Conservation (phyloP, 345 rosid genomes). For the Brassica nigra region DNA sequence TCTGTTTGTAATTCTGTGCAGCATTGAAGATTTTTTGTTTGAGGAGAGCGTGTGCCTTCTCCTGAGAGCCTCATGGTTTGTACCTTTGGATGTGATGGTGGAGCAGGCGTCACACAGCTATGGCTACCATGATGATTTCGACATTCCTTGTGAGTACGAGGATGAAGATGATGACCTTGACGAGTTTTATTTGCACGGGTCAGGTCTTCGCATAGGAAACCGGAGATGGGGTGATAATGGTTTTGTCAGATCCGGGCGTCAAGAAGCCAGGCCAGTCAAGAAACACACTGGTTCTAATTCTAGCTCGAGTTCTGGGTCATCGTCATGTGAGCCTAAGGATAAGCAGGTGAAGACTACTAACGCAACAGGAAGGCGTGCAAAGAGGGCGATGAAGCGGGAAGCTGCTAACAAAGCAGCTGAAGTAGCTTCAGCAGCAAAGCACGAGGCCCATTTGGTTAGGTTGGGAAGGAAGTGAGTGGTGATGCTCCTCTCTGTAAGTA, state of each 20-base stretch:
- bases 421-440: slow-evolving; percentile 64
- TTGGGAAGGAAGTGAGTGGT: slow-evolving; percentile 42
- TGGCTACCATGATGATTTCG: slow-evolving; percentile 43
- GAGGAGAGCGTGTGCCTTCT: slow-evolving; percentile 95
- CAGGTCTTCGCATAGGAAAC: slow-evolving; percentile 76
- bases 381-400: slow-evolving; percentile 87
- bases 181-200: slow-evolving; percentile 53
- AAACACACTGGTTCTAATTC: slow-evolving; percentile 33
- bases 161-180: slow-evolving; percentile 64
- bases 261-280: slow-evolving; percentile 82
- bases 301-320: slow-evolving; percentile 24
- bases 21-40: slow-evolving; percentile 82
- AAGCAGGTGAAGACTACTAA: slow-evolving; percentile 40
- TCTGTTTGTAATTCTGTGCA: slow-evolving; percentile 35
- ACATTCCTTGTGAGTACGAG: slow-evolving; percentile 46
- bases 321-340: slow-evolving; percentile 57
- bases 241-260: slow-evolving; percentile 82
- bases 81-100: slow-evolving; percentile 56
- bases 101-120: slow-evolving; percentile 45
- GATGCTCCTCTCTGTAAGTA: slow-evolving; percentile 21
- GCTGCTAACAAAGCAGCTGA: slow-evolving; percentile 75
- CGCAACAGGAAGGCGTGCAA: slow-evolving; percentile 78
- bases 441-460: slow-evolving; percentile 47
- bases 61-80: slow-evolving; percentile 84
- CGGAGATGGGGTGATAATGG: slow-evolving; percentile 95